Evolutionary conservation across 495 filamentous ascomycete genomes (phyloP), one percentile per base, ranked within the genome.

Genomic region (Astrocystis sublimbata): DNA sequence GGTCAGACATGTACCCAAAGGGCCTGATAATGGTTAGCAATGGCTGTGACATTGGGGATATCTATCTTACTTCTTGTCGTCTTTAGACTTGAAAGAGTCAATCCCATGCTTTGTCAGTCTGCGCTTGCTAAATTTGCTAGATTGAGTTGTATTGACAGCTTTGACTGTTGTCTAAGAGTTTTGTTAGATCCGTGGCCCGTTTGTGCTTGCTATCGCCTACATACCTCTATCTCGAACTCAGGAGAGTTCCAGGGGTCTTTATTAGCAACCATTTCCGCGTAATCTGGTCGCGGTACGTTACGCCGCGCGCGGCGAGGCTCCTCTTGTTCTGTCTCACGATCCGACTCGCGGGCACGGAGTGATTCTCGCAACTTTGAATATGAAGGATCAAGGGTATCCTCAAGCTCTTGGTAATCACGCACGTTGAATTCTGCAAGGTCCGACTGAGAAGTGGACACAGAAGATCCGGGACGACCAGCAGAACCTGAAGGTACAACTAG

Each of bases 1-100:
- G 63, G 33, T 72, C 70, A 10, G 65, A 70, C 19, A 62, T 66
- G 54, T 70, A 72, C 15, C 70, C 70, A 57, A 72, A 72, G 1
- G 70, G 70, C 36, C 70, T 72, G 47, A 1, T 15, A 61, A 43
- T 53, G 65, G 38, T 56, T 6, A 62, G 60, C 7, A 51, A n/a
- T 12, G 30, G 41, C 19, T 56, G 21, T 10, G 41, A n/a, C 19
- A 6, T 2, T n/a, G 23, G 21, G 51, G 13, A n/a, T 38, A 5
- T 19, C 9, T 36, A 15, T 13, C 50, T 1, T 62, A 62, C 60
- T 62, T 62, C 24, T 61, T 55, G 24, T 46, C 33, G 1, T 63
- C 45, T 21, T 1, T 9, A 13, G 12, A 38, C 19, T 47, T 33
- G 6, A 42, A 31, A 30, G 60, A 24, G 26, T 38, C 40, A 21